phyloP scores from a whole-genome alignment of 345 rosid species.

The Linum lewisii region DNA sequence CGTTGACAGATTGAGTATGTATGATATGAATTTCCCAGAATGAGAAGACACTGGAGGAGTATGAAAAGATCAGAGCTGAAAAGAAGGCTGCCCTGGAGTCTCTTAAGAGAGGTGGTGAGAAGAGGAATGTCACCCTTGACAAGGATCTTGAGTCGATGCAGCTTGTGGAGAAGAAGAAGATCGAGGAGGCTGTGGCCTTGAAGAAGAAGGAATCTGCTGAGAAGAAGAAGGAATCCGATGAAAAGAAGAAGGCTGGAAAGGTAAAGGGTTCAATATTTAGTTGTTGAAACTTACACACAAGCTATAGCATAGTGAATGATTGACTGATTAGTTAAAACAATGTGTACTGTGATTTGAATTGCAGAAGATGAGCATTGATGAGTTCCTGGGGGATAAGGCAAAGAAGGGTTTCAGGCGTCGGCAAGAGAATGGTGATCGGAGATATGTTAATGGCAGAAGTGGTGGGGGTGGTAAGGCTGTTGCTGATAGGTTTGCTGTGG shows the following conservation, averaged over 20 bases:
- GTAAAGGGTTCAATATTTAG: no score
- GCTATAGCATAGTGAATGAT: no score
- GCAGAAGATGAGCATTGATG: constrained; percentile 7
- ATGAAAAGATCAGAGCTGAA: neutral
- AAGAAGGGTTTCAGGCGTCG: neutral
- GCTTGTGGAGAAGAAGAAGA: constrained; percentile 10
- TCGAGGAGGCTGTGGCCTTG: neutral
- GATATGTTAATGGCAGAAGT: neutral
- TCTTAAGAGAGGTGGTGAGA: constrained; percentile 1
- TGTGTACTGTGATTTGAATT: neutral
- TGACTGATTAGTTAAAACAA: no score
- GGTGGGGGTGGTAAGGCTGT: no score
- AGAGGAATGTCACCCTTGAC: constrained; percentile 3
- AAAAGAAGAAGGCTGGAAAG: neutral
- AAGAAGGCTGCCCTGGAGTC: constrained; percentile 5
- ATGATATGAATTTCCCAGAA: no score
- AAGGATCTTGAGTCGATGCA: constrained; percentile 15
- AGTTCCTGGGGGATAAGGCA: constrained; percentile 2
- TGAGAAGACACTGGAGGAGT: constrained; percentile 10
- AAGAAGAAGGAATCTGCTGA: neutral
- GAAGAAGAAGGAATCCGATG: neutral
- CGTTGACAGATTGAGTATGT: no score
- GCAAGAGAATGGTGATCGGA: neutral
- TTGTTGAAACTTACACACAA: no score
- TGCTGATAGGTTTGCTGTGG: no score